Evolutionary conservation across 805 yeast species (phyloP).

Genomic region (Hanseniaspora valbyensis): DNA sequence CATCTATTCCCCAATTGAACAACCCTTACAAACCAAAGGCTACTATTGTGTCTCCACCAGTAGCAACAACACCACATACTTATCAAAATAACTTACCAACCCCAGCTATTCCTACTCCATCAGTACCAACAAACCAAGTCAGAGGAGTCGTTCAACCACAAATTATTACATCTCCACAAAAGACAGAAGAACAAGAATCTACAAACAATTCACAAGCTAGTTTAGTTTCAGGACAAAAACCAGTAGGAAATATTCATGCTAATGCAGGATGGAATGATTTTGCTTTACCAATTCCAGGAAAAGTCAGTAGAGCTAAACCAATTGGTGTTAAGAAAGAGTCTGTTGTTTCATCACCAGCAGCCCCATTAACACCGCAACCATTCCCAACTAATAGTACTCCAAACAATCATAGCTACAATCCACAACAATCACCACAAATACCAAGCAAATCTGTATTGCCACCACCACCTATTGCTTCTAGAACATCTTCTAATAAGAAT

Average conservation of each 20-base stretch:
- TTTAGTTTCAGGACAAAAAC: constrained; percentile 31
- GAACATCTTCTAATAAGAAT: constrained; percentile 21
- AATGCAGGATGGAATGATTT: constrained; percentile 32
- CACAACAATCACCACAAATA: background rate
- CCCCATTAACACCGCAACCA: background rate
- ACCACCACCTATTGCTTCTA: constrained; percentile 27
- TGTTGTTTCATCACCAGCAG: constrained; percentile 3
- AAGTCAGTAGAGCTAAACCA: constrained; percentile 27
- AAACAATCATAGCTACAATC: constrained; percentile 5
- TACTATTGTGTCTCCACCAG: constrained; percentile 4
- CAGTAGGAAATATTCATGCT: constrained; percentile 29
- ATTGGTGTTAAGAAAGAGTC: constrained; percentile 30
- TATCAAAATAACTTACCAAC: background rate
- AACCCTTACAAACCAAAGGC: constrained; percentile 15
- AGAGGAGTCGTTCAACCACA: constrained; percentile 12
- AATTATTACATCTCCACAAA: constrained; percentile 21
- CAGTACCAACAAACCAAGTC: constrained; percentile 19
- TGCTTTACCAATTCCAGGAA: constrained; percentile 26
- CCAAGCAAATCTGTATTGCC: constrained; percentile 14
- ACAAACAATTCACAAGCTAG: constrained; percentile 26
- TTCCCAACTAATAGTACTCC: background rate
- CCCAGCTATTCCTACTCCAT: constrained; percentile 19
- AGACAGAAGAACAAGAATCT: constrained; percentile 30
- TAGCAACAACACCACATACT: constrained; percentile 12
- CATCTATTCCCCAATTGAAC: background rate